These are phyloP conservation scores for Cryptococcus sp. DNA, from an alignment of 1,284 basidiomycete species.

Conservation along the genomic window DNA sequence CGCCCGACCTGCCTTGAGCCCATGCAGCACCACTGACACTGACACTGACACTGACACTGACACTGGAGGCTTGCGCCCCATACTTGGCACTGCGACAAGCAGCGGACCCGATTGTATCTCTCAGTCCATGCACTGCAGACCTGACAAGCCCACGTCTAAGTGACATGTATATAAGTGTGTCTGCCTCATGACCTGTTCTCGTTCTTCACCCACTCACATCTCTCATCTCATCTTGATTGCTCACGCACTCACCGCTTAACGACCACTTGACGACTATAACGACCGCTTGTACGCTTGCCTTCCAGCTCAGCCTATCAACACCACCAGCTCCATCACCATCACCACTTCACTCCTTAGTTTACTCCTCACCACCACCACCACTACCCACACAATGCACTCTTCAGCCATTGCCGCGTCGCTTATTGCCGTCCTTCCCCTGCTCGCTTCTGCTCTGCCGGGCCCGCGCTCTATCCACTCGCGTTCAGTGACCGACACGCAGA, in stretches of 20 bases:
- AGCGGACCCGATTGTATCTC: no score
- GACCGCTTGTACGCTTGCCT: no score
- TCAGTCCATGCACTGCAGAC: no score
- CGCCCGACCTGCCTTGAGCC: no score
- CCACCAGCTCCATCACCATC: not conserved
- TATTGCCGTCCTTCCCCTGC: not conserved
- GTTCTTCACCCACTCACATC: not conserved
- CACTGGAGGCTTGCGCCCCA: no score
- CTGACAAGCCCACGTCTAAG: no score
- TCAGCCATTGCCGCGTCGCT: conserved; percentile 1
- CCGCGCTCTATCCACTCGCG: not conserved
- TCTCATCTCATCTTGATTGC: not conserved
- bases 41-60: no score
- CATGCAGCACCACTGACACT: no score
- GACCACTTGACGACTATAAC: not conserved
- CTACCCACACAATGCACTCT: conserved; percentile 1
- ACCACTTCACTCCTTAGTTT: not conserved
- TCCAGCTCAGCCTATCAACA: not conserved
- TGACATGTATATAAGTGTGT: no score
- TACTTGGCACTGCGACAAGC: no score
- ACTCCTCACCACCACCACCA: not conserved
- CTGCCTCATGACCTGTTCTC: not conserved
- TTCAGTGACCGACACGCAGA: conserved; percentile 17
- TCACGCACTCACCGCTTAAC: not conserved
- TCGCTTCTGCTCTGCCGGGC: not conserved